Conservation (phyloP, 192 early-diverging fungal genomes). For the Coemansia sp. region DNA sequence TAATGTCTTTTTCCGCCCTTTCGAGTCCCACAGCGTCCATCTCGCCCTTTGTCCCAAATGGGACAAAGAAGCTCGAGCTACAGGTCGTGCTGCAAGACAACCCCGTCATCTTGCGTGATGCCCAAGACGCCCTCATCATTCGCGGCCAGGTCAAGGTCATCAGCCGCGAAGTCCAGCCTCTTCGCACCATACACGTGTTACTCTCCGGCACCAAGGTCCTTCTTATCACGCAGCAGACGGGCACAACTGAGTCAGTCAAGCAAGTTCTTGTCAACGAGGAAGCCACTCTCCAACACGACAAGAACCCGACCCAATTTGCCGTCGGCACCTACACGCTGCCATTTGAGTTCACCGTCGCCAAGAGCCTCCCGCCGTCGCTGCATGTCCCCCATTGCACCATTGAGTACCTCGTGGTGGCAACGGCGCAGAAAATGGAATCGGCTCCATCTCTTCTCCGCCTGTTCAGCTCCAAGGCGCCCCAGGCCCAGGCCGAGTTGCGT, state of each 20-base stretch:
- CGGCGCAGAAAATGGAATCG: background rate
- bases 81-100: slow-evolving; percentile 6
- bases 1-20: background rate
- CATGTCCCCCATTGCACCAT: slow-evolving; percentile 14
- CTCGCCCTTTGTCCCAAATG: background rate
- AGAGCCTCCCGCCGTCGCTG: background rate
- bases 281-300: background rate
- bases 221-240: slow-evolving; percentile 12
- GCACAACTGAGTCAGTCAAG: background rate
- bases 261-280: background rate
- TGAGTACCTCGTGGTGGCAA: background rate
- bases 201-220: slow-evolving; percentile 14
- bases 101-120: slow-evolving; percentile 5
- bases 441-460: background rate
- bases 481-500: background rate
- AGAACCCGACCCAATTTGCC: background rate
- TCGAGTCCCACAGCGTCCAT: background rate
- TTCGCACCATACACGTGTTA: background rate
- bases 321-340: slow-evolving; percentile 16
- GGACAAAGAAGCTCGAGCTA: slow-evolving; percentile 16
- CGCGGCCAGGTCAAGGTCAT: slow-evolving; percentile 11
- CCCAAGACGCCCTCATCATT: background rate
- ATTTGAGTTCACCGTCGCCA: slow-evolving; percentile 15
- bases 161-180: slow-evolving; percentile 8
- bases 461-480: background rate